Evolutionary conservation across 1,284 basidiomycete species (phyloP), one percentile per base, ranked within the genome.

Genomic region (Rhodotorula sp.): DNA sequence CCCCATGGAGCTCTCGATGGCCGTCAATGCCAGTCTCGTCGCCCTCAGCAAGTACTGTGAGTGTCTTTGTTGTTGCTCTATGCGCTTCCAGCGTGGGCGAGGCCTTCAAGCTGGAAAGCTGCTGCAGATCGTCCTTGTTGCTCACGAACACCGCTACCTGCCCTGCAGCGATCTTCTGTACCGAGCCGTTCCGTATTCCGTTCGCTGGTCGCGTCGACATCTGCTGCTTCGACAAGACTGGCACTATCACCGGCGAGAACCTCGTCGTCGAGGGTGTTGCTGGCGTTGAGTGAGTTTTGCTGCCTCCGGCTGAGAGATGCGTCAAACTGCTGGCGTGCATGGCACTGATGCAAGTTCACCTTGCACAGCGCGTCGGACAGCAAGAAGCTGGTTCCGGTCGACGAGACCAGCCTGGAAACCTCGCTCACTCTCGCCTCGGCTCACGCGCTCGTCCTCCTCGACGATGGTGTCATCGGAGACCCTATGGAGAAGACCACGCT

Each of bases 401-500:
- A 89, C 74, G 86, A 90, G 64, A 87, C 89, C 14, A 84, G 86
- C 3, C 85, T 87, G 61, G 88, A 93, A 74, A 97, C 95, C 0
- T 92, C 88, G 4, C 84, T 92, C 0, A 92, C 93, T 68, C 87
- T 99, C 19, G 95, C 95, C 57, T 89, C 93, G 12, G 95, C 97
- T 0, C 97, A 99, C 79, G 95, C 97, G 0, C 85, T 99, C 5
- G 95, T 99, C 28, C 86, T 92, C 64, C 86, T 99, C 52, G 91
- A 93, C 76, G 86, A 86, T 79, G 95, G 93, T 6, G 85, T 97
- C 50, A 95, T 99, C 49, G 97, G 95, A 21, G 97, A 99, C 80
- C 95, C 97, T 0, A 99, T 99, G 95, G 95, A 99, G 82, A 95
- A 95, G 83, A 95, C 92, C 1, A 95, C 95, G 0, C 84, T 99